Conservation (phyloP, 805 yeast species). For the Brettanomyces sp. region DNA sequence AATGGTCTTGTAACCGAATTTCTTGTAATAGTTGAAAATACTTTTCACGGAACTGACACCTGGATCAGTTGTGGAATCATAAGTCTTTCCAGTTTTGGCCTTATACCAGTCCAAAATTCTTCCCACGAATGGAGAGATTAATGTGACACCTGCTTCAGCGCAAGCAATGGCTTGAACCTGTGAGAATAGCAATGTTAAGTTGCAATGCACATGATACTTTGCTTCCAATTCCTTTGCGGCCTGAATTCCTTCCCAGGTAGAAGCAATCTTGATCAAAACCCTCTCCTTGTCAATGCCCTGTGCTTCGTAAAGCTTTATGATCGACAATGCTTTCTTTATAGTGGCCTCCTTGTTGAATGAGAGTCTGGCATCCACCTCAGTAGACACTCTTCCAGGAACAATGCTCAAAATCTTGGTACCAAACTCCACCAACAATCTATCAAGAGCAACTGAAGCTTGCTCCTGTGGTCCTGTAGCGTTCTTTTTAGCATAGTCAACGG, state of each 20-base stretch:
- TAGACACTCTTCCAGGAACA: conserved; percentile 98
- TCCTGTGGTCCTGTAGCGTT: conserved; percentile 51
- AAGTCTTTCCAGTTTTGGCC: conserved; percentile 83
- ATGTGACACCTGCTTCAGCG: conserved; percentile 94
- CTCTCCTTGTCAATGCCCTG: conserved; percentile 84
- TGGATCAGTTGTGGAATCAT: conserved; percentile 78
- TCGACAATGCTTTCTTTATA: conserved; percentile 83
- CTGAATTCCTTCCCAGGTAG: conserved; percentile 99
- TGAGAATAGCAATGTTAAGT: conserved; percentile 91
- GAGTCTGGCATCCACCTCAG: conserved; percentile 98
- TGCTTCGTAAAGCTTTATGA: conserved; percentile 78
- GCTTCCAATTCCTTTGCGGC: conserved; percentile 94
- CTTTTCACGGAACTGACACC: conserved; percentile 87
- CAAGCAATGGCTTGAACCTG: conserved; percentile 97
- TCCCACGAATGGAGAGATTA: conserved; percentile 98
- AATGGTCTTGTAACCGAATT: conserved; percentile 90
- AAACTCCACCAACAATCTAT: conserved; percentile 88
- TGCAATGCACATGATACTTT: conserved; percentile 85
- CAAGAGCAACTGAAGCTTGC: conserved; percentile 77
- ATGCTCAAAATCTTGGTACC: conserved; percentile 88
- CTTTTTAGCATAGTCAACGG: conserved; percentile 75
- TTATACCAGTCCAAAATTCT: conserved; percentile 98
- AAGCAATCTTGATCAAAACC: conserved; percentile 90
- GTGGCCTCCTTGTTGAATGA: conserved; percentile 94
- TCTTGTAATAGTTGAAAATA: conserved; percentile 97